A percentile compares a stretch with the other conserved stretches of the same genome.
Conservation (phyloP, 2,329 filamentous ascomycete species). For the Blastomyces parvus region DNA sequence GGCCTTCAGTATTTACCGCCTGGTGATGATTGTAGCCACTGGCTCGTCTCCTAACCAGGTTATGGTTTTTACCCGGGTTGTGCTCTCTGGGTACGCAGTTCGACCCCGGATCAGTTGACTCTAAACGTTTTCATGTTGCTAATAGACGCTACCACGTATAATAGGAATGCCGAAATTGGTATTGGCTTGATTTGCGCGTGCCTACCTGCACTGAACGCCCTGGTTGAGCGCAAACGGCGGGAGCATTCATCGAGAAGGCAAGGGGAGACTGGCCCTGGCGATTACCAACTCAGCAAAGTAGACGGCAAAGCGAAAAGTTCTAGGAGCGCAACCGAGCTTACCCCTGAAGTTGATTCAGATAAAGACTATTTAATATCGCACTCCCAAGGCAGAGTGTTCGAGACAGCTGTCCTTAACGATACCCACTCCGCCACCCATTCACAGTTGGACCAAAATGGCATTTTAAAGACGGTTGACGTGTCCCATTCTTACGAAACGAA, state of each 20-base stretch:
- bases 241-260: slow-evolving; percentile 19
- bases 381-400: slow-evolving; percentile 22
- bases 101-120: slow-evolving; percentile 22
- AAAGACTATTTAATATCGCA: slow-evolving; percentile 23
- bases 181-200: slow-evolving; percentile 35
- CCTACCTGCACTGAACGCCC: slow-evolving; percentile 30
- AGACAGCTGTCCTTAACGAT: slow-evolving; percentile 20
- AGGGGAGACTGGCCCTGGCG: not conserved
- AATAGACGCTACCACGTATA: not conserved
- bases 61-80: slow-evolving; percentile 23
- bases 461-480: slow-evolving; percentile 25
- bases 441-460: slow-evolving; percentile 16
- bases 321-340: not conserved
- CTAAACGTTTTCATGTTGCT: not conserved
- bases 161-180: slow-evolving; percentile 31
- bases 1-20: slow-evolving; percentile 22
- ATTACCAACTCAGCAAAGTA: not conserved
- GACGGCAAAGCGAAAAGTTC: not conserved
- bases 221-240: slow-evolving; percentile 27
- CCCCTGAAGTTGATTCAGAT: slow-evolving; percentile 17
- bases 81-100: slow-evolving; percentile 26
- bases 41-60: slow-evolving; percentile 20
- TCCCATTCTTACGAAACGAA: slow-evolving; percentile 13
- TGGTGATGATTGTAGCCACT: slow-evolving; percentile 17
- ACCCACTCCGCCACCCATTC: not conserved